Base-by-base conservation (phyloP, 2,329 filamentous ascomycete species). In the Meredithiella fracta region DNA sequence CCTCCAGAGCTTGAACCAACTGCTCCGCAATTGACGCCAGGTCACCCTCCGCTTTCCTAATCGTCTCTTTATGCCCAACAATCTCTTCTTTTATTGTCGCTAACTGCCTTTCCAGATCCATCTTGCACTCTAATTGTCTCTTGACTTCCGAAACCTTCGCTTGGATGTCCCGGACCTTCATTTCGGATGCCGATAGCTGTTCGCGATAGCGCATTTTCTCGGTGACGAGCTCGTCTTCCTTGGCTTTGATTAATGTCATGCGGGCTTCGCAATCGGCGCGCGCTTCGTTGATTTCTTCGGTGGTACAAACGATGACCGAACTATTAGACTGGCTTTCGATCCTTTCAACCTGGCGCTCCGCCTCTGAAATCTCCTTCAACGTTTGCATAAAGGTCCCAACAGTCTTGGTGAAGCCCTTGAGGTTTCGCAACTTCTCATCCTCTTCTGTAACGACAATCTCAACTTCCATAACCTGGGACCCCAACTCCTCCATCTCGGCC, bases 271-370 rank as follows among this genome's bases (percentile, higher is more conserved):
- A 75, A 17, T 72, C 69, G 51, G 80, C 79, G 59, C 89, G 79
- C 51, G 89, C 79, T 54, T 86, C 82, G 62, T 92, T 85, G 54
- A 97, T 89, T 61, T 92, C 86, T 55, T 94, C 86, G 5, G 88
- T 76, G 8, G 75, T 67, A 11, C 78, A 77, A 14, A 17, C 34
- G 3, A 22, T 38, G 15, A 44, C 53, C 6, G 25, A 20, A 7
- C 25, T 42, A 8, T 54, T 23, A 25, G 76, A 73, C 62, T 89
- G 88, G 7, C 81, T 80, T 58, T 79, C 74, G 52, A 95, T 77
- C 55, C 85, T 80, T 56, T 83, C 74, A 52, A 96, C 83, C 65
- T 95, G 85, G 40, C 70, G 70, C 63, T 86, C 79, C 3, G 86
- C 80, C 38, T 82, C 81, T 50, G 73, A 73, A 59, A 91, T 85